These are phyloP conservation scores for Melocanna baccifera DNA, from an alignment of 176 grass and related monocot genomes.

Conservation along the genomic window DNA sequence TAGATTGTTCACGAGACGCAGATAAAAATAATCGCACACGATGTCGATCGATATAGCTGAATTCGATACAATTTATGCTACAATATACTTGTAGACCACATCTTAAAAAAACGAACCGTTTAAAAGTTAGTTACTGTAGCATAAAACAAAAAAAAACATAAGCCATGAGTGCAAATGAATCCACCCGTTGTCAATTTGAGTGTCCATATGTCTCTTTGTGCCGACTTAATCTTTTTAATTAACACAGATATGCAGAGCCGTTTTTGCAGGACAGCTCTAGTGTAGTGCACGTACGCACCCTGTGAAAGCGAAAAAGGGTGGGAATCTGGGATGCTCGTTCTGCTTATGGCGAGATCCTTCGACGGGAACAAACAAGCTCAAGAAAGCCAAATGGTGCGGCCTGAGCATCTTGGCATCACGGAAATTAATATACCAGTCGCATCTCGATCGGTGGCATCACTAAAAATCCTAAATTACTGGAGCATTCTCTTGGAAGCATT, in stretches of 20 bases:
- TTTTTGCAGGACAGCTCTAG: neutral
- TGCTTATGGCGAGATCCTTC: neutral
- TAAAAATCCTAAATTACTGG: neutral
- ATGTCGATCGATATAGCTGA: too few species aligned
- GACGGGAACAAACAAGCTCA: slow-evolving; percentile 7
- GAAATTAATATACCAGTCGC: neutral
- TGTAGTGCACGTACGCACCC: neutral
- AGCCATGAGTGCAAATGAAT: too few species aligned
- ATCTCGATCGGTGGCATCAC: neutral
- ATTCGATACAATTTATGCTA: too few species aligned
- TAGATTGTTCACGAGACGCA: too few species aligned
- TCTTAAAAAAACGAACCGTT: too few species aligned
- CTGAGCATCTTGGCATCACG: slow-evolving; percentile 17
- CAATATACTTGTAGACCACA: too few species aligned
- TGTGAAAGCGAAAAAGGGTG: neutral
- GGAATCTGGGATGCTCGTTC: neutral
- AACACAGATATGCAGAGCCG: neutral
- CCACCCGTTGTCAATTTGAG: too few species aligned
- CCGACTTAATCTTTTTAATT: neutral
- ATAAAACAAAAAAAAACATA: too few species aligned
- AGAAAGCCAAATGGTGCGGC: slow-evolving; percentile 33
- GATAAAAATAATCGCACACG: too few species aligned
- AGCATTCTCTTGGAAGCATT: slow-evolving; percentile 12
- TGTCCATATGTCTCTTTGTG: neutral
- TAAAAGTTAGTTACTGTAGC: too few species aligned